Base-by-base conservation (phyloP, 108 stramenopile species). In the Conticribra guillardii region DNA sequence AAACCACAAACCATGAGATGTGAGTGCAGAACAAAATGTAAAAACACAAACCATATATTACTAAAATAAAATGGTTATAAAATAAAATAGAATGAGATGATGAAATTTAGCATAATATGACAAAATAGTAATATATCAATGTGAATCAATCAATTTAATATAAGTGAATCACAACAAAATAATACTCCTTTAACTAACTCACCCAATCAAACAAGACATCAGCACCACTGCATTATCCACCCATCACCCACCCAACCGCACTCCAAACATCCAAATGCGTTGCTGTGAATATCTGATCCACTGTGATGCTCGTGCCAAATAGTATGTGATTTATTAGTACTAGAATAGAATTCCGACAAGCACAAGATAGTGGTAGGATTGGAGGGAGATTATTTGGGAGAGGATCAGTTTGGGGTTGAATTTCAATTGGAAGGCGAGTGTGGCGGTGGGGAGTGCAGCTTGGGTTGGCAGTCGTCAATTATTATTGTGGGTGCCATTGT, bases 271-370 rank as follows among this genome's bases (percentile, higher is more conserved):
- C 68, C 23, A 94, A 47, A 63, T 84, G 87, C 26, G 87, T 74
- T 34, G 85, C 72, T 0, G 93, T 89, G 62, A 94, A 94, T 47
- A 94, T 89, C 34, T 90, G 70, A 56, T 94, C 93, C 4, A 94
- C 64, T 9, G 93, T 88, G 5, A 91, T 70, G 21, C 78, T 64
- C 22, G 77, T 85, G 1, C 78, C 85, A 64, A 79, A 91, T 11
- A 94, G 37, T 0, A 91, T 54, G 30, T 85, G 71, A 64, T 94
- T 94, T 51, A 88, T 61, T 65, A 89, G 85, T 47, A 94, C 81
- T 21, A 84, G 63, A 32, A 89, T 33, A 3, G n/a, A n/a, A n/a
- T n/a, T n/a, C n/a, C n/a, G n/a, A 81, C 87, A 14, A 91, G 85
- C n/a, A 87, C 46, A 2, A 91, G 28, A 71, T 94, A 94, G 29